These are phyloP conservation scores for Pestalotiopsis sp. DNA, from an alignment of 2,329 filamentous ascomycete species.

Conservation along the genomic window DNA sequence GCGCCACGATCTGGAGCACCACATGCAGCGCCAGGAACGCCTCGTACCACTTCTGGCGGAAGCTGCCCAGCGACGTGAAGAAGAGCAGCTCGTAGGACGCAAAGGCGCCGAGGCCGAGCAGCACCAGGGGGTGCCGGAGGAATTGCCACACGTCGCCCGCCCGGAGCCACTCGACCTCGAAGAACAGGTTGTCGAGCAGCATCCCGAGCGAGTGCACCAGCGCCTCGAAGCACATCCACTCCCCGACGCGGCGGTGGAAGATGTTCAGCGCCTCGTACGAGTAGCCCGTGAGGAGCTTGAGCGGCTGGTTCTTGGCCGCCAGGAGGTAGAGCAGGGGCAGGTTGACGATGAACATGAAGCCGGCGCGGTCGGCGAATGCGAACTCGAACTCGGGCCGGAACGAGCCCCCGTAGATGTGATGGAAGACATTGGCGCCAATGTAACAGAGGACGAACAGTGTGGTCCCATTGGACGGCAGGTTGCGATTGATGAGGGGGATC, in stretches of 20 bases:
- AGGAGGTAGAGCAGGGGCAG: constrained; percentile 59
- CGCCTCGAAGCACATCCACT: constrained; percentile 60
- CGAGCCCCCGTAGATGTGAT: constrained; percentile 53
- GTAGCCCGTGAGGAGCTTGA: constrained; percentile 59
- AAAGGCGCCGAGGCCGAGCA: constrained; percentile 56
- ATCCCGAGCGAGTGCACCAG: constrained; percentile 56
- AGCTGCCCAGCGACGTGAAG: constrained; percentile 59
- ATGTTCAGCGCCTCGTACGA: constrained; percentile 69
- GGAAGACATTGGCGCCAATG: constrained; percentile 57
- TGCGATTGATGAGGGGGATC: constrained; percentile 56
- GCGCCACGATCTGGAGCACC: constrained; percentile 53
- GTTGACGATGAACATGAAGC: constrained; percentile 50
- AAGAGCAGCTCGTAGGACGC: constrained; percentile 61
- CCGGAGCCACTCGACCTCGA: constrained; percentile 47
- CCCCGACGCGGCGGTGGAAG: constrained; percentile 63
- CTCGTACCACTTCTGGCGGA: constrained; percentile 63
- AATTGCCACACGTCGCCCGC: constrained; percentile 43
- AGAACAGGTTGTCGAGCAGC: constrained; percentile 53
- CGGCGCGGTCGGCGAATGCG: constrained; percentile 58
- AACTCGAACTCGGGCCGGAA: constrained; percentile 51
- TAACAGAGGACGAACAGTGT: constrained; percentile 52
- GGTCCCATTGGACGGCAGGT: constrained; percentile 56
- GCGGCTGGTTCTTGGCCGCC: constrained; percentile 65
- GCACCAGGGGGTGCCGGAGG: constrained; percentile 49
- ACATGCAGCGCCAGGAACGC: constrained; percentile 61